Evolutionary conservation across 208 protist species (phyloP).

Genomic region (Leishmania mexicana): DNA sequence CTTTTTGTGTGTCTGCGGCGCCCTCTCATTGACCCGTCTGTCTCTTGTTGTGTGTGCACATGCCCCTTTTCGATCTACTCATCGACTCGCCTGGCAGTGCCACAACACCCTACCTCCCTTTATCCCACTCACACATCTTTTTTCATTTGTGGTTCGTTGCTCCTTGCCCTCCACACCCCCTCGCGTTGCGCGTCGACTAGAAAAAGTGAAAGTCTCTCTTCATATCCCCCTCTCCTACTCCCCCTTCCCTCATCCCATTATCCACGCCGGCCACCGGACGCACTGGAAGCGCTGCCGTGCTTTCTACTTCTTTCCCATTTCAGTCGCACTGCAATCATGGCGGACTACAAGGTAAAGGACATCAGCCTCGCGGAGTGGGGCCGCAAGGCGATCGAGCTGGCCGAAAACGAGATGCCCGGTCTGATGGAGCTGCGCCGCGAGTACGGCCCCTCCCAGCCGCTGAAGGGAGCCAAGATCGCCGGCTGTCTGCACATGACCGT

Average conservation of each 20-base stretch:
- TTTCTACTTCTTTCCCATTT: constrained; percentile 4
- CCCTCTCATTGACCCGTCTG: not conserved
- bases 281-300: not conserved
- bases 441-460: constrained; percentile 91
- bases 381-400: constrained; percentile 97
- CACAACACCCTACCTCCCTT: not conserved
- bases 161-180: not conserved
- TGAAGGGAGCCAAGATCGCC: constrained; percentile 97
- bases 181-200: not conserved
- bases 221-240: not conserved
- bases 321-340: constrained; percentile 40
- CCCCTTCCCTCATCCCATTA: not conserved
- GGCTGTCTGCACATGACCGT: constrained; percentile 99
- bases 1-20: not conserved
- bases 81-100: not conserved
- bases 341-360: constrained; percentile 96
- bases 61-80: not conserved
- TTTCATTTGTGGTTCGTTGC: not conserved
- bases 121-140: not conserved
- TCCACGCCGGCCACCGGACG: not conserved
- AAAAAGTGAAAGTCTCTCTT: not conserved
- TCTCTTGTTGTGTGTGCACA: not conserved
- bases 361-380: constrained; percentile 97
- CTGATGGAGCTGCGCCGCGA: constrained; percentile 97
- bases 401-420: constrained; percentile 99